Base-by-base conservation (phyloP, 345 rosid species). In the Pistacia vera region DNA sequence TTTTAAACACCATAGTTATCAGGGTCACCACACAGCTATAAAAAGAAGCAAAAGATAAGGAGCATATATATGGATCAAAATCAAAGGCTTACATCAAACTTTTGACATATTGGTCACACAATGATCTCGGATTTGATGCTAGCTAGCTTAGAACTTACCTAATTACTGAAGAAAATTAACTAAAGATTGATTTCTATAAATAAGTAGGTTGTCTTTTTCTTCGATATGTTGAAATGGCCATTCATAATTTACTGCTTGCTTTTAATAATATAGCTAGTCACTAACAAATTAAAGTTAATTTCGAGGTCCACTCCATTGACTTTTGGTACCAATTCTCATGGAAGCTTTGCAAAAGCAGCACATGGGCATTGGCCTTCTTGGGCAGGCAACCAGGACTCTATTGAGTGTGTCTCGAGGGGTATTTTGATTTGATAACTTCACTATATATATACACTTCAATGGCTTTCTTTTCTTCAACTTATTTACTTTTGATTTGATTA, bases 231-330 rank as follows among this genome's bases (percentile, higher is more conserved):
- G 60, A 77, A 63, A 46, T 33, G 3, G 57, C 55, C 58, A 55
- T 64, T 59, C 65, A 70, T 77, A 75, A 76, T 80, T 86, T 76
- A 71, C 16, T 41, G 80, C 48, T 18, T 13, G 38, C 63, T 64
- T 57, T 55, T 62, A 28, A 55, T 30, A 61, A 59, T 61, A 72
- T 30, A 73, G 20, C 51, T 30, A 73, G 20, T 38, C 59, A 75
- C 51, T 28, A 55, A 14, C 1, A 56, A 11, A 25, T 28, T 13
- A 70, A 64, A 62, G 59, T 18, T 22, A 41, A 41, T 52, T 61
- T 16, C 49, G 55, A 79, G 78, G 83, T 82, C 79, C 74, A 65
- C 68, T 70, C 64, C 46, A 20, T 81, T 86, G 85, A 84, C 85
- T 75, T 80, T 84, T 75, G n/a, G 35, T 28, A 33, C 62, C 70